Percentiles rank a stretch among this genome's conserved stretches.
Evolutionary conservation across 1,139 yeast genomes (phyloP).

Genomic region (Kodamaea alishanica): DNA sequence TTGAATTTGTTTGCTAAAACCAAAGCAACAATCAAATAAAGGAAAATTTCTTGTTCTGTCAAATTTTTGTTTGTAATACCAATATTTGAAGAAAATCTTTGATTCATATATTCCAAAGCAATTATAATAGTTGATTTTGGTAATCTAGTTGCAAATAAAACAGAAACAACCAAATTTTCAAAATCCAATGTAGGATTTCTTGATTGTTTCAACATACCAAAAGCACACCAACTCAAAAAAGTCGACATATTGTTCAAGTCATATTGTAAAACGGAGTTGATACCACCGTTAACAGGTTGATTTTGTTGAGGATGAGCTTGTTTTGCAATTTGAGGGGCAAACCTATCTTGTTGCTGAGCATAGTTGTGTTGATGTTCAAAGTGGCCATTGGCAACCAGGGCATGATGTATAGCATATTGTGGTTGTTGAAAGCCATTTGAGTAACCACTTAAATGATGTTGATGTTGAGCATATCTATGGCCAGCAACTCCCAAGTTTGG

Average conservation of each 20-base stretch:
- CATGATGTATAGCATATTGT: conserved; percentile 5
- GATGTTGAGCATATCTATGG: conserved; percentile 22
- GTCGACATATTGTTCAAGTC: conserved; percentile 73
- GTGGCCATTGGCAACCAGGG: conserved; percentile 6
- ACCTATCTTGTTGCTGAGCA: no score
- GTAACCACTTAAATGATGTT: no score
- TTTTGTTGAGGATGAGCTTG: conserved; percentile 13
- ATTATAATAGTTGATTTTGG: conserved; percentile 78
- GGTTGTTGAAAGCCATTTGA: no score
- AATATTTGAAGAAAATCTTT: conserved; percentile 31
- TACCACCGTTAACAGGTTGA: conserved; percentile 60
- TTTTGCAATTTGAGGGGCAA: conserved; percentile 10
- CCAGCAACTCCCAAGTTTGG: conserved; percentile 37
- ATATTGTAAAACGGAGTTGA: conserved; percentile 72
- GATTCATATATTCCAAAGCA: conserved; percentile 71
- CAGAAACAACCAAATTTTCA: conserved; percentile 59
- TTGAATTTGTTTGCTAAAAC: conserved; percentile 90
- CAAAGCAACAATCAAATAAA: conserved; percentile 64
- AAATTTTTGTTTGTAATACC: conserved; percentile 23
- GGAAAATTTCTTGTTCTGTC: conserved; percentile 48
- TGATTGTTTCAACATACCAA: conserved; percentile 52
- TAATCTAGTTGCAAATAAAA: conserved; percentile 83
- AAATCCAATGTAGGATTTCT: conserved; percentile 53
- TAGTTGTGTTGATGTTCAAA: no score
- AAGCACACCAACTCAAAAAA: conserved; percentile 65